Base-by-base conservation (phyloP, 2,329 filamentous ascomycete genomes). In the Sporothrix pseudoabietina region DNA sequence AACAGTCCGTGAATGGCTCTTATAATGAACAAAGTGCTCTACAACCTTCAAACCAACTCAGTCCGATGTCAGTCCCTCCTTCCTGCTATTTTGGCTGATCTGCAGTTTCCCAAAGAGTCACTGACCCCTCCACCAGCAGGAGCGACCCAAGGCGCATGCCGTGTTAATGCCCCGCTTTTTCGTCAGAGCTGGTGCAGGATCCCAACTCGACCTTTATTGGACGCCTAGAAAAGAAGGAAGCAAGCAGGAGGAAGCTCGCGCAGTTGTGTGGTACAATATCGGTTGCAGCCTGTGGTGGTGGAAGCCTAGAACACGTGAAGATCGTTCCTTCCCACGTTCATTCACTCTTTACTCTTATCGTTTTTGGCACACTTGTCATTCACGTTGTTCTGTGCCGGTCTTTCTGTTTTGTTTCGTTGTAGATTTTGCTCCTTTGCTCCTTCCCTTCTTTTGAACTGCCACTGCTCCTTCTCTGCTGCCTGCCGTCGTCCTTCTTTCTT, bases 221-320 rank as follows among this genome's bases (percentile, higher is more conserved):
- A 35, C 16, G 69, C 52, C 69, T 49, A 41, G 35, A 47, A 54
- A 8, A 14, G 52, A 4, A 19, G 16, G 19, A 55, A 26, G 22
- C 22, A 30, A n/a, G 8, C 16, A 12, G 9, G 9, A 14, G 57
- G 5, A 16, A 63, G 7, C 35, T 65, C 2, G 35, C n/a, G 39
- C 59, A 65, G 35, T 26, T 26, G 9, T 10, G 22, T 41, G n/a
- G n/a, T 26, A 14, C 26, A 39, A 19, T 54, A 7, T 22, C 32
- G 44, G 66, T 39, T 35, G 69, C 57, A 54, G 69, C 69, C 59
- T 65, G 57, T 65, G 57, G 39, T 12, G 22, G 49, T 49, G 61
- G 71, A 54, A 69, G 71, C 71, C 71, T 72, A 72, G 44, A 68
- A 35, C 71, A 72, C 61, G 63, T 69, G 63, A 59, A 68, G 30